Base-by-base conservation (phyloP, 2,329 filamentous ascomycete genomes). In the Grosmannia huntii region DNA sequence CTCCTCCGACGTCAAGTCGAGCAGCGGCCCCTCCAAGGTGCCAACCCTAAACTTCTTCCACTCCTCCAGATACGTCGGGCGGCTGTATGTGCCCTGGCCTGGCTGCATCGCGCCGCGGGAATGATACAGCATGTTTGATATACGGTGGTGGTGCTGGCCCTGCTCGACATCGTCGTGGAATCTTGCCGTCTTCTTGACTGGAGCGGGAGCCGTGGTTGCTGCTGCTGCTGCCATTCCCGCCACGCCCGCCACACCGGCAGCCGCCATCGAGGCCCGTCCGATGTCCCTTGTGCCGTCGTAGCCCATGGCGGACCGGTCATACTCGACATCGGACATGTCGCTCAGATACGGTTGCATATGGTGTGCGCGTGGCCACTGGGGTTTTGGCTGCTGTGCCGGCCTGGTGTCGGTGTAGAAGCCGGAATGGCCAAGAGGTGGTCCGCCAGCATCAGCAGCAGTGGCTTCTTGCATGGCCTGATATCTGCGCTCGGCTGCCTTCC, bases 21-120 rank as follows among this genome's bases (percentile, higher is more conserved):
- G 76, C 55, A 87, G 71, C 1, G 74, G 68, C 1, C 80, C 78
- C 0, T 76, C 75, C 4, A 90, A 72, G 9, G 77, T 79, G 38
- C 84, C 85, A 38, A 85, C 76, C 0, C 80, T 81, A 9, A 79
- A 85, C 65, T 83, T 83, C 67, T 80, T 85, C 86, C 87, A 90
- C 67, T 91, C 87, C 38, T 88, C 80, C 9, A 91, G 73, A 66
- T 82, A 83, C 57, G 74, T 71, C 0, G 82, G 76, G 4, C 80
- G 74, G 33, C 81, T 71, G 66, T 88, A 89, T 44, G 80, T 68
- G 19, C 79, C 79, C 57, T 79, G 70, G 38, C 80, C 75, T 11
- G 79, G 79, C 41, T 66, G 67, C 59, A 76, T 66, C 25, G 73
- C 69, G 51, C 74, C 70, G 14, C 69, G 70, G 48, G 67, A 72